phyloP scores from a whole-genome alignment of 2,329 filamentous ascomycete genomes.

The Phialemonium atrogriseum region DNA sequence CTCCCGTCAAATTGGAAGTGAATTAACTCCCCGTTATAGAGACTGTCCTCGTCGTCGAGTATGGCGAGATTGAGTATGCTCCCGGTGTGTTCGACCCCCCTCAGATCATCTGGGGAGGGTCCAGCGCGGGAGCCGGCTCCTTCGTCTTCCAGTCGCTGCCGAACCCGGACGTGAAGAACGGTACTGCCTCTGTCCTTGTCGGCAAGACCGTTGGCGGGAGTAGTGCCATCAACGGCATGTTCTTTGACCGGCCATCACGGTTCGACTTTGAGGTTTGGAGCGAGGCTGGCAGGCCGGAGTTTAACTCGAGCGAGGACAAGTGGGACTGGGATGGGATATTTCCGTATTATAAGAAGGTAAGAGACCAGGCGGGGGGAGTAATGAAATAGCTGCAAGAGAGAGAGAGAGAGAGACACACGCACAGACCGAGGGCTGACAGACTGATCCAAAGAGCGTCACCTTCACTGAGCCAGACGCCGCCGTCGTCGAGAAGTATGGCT shows the following conservation, averaged over 20 bases:
- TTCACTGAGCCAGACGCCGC: slow-evolving; percentile 18
- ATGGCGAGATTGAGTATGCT: slow-evolving; percentile 9
- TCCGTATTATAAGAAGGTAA: too few relatives aligned
- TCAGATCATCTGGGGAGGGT: too few relatives aligned
- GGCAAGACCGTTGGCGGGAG: slow-evolving; percentile 26
- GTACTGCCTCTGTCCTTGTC: slow-evolving; percentile 17
- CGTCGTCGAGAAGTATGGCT: slow-evolving; percentile 6
- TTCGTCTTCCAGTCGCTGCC: background rate
- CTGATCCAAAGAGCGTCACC: slow-evolving; percentile 15
- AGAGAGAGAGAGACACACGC: too few relatives aligned
- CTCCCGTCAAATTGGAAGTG: too few relatives aligned
- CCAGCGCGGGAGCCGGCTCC: too few relatives aligned
- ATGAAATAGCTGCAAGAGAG: too few relatives aligned
- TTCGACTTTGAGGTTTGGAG: slow-evolving; percentile 28
- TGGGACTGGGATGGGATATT: slow-evolving; percentile 28
- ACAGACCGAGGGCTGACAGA: background rate
- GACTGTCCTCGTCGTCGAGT: slow-evolving; percentile 13
- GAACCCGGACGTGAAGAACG: slow-evolving; percentile 14
- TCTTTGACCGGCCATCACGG: slow-evolving; percentile 26
- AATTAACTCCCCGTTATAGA: too few relatives aligned
- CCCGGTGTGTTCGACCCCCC: too few relatives aligned
- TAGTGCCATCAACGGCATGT: slow-evolving; percentile 27
- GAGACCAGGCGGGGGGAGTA: too few relatives aligned
- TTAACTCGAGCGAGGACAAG: slow-evolving; percentile 10
- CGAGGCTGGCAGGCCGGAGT: slow-evolving; percentile 11